Conservation (phyloP, 192 early-diverging fungal species). For the Geranomyces michiganensis region DNA sequence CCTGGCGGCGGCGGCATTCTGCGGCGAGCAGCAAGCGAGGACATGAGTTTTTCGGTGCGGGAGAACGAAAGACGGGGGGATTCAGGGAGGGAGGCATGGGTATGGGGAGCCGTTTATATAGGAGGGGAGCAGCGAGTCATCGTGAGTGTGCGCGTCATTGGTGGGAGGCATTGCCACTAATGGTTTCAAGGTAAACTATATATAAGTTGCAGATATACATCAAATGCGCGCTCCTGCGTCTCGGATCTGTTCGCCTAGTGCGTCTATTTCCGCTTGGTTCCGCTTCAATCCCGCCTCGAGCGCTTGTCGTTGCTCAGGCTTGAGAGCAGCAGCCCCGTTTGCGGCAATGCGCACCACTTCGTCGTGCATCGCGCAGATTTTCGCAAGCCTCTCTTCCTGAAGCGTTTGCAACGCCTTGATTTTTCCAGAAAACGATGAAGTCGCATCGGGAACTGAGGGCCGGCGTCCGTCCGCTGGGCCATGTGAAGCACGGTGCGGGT, state of each 20-base stretch:
- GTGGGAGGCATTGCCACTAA: too few relatives aligned
- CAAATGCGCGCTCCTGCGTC: neutral
- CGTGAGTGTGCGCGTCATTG: too few relatives aligned
- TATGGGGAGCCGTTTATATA: too few relatives aligned
- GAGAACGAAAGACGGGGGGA: too few relatives aligned
- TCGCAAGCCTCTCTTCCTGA: conserved; percentile 18
- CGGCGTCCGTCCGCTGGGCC: neutral
- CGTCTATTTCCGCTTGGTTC: conserved; percentile 29
- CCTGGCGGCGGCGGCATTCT: conserved; percentile 19
- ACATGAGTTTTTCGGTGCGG: too few relatives aligned
- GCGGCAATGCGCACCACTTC: conserved; percentile 12
- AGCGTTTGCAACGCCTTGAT: conserved; percentile 12
- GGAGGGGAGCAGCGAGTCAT: too few relatives aligned
- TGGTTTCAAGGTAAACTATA: too few relatives aligned
- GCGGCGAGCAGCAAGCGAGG: conserved; percentile 14
- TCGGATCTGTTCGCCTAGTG: conserved; percentile 31
- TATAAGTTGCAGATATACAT: too few relatives aligned
- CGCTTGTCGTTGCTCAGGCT: conserved; percentile 3
- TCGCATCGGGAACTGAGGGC: neutral
- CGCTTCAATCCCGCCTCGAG: conserved; percentile 9
- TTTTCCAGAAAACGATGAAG: neutral
- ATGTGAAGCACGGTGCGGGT: neutral
- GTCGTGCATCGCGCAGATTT: conserved; percentile 25
- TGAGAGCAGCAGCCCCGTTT: conserved; percentile 9
- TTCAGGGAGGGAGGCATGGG: too few relatives aligned